Evolutionary conservation across 1,284 basidiomycete genomes (phyloP).

Genomic region (Malassezia obtusa): DNA sequence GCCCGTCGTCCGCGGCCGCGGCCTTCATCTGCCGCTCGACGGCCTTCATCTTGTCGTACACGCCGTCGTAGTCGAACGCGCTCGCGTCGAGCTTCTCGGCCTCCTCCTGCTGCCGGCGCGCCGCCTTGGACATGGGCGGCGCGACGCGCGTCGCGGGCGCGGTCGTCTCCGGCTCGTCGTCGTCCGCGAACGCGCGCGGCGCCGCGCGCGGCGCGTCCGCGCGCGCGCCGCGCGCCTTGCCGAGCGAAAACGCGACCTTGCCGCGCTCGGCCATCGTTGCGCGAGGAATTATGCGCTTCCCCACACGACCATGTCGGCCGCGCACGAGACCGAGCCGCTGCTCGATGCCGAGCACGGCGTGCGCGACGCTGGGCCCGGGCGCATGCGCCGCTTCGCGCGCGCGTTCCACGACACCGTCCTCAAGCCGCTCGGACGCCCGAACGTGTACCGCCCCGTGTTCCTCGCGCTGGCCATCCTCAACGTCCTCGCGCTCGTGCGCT

Average conservation of each 20-base stretch:
- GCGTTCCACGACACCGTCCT: not conserved
- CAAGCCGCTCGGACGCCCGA: not conserved
- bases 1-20: constrained; percentile 53
- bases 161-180: constrained; percentile 24
- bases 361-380: not conserved
- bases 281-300: not conserved
- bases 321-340: not conserved
- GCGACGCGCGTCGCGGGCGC: constrained; percentile 1
- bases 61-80: constrained; percentile 90
- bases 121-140: constrained; percentile 25
- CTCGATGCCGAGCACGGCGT: not conserved
- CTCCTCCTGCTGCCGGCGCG: constrained; percentile 47
- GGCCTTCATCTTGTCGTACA: constrained; percentile 90
- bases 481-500: not conserved
- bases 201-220: not conserved
- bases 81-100: constrained; percentile 70
- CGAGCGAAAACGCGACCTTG: constrained; percentile 2
- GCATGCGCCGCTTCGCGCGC: not conserved
- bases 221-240: not conserved
- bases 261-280: not conserved
- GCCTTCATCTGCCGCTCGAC: constrained; percentile 58
- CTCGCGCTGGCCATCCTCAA: not conserved
- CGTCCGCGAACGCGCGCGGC: constrained; percentile 16
- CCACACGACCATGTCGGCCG: not conserved
- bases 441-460: not conserved